phyloP scores from a whole-genome alignment of 176 grass and related monocot species.

The Dendrocalamus sinicus region DNA sequence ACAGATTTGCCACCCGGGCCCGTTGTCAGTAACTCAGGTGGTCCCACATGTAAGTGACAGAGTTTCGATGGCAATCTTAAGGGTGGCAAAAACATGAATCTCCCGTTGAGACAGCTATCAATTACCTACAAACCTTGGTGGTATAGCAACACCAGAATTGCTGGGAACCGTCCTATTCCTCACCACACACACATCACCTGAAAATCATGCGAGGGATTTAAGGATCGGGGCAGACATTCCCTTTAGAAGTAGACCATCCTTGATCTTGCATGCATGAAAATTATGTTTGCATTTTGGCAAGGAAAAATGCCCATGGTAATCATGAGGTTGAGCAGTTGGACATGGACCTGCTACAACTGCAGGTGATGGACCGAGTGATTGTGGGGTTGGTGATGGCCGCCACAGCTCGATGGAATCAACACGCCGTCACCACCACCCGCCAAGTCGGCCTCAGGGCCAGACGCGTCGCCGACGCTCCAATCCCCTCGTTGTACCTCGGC shows the following conservation, averaged over 20 bases:
- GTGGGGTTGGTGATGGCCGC: background rate
- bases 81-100: too few relatives aligned
- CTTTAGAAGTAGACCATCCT: background rate
- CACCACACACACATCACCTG: too few relatives aligned
- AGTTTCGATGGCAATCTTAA: too few relatives aligned
- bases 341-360: background rate
- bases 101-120: too few relatives aligned
- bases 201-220: background rate
- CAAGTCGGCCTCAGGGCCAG: background rate
- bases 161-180: too few relatives aligned
- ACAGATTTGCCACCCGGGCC: too few relatives aligned
- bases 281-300: background rate
- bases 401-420: background rate
- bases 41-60: too few relatives aligned
- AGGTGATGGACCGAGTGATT: background rate
- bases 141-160: too few relatives aligned
- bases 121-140: too few relatives aligned
- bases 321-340: background rate
- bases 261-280: background rate
- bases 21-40: too few relatives aligned
- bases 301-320: background rate
- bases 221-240: background rate
- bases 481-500: too few relatives aligned
- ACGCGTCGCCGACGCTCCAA: background rate
- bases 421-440: background rate